A percentile compares a stretch with the other conserved stretches of the same genome.
phyloP scores from a whole-genome alignment of 352 stramenopile species.

The Pythium coloratum region DNA sequence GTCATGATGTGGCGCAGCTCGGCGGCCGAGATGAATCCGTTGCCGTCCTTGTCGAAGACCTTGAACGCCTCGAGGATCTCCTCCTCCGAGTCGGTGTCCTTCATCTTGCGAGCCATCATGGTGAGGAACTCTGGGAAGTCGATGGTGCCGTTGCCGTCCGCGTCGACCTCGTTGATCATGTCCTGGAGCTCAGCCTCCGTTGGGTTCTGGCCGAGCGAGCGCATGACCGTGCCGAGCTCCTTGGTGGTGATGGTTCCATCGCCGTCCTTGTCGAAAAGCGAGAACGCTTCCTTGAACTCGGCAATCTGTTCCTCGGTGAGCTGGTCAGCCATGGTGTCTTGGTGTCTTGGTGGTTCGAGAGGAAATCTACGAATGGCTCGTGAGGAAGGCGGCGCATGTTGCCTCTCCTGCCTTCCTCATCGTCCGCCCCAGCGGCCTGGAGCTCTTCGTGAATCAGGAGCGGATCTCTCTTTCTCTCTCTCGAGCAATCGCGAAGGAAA shows the following conservation, averaged over 20 bases:
- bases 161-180: constrained; percentile 99
- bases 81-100: constrained; percentile 98
- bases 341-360: constrained; percentile 28
- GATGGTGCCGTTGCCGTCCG: constrained; percentile 99
- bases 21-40: constrained; percentile 98
- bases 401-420: not conserved
- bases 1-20: constrained; percentile 99
- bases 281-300: constrained; percentile 99
- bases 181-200: constrained; percentile 97
- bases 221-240: constrained; percentile 98
- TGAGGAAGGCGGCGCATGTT: not conserved
- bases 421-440: not conserved
- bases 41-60: constrained; percentile 98
- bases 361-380: constrained; percentile 68
- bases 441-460: constrained; percentile 1
- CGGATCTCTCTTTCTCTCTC: not conserved
- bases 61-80: constrained; percentile 99
- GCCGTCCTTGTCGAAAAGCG: constrained; percentile 99
- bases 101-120: constrained; percentile 99
- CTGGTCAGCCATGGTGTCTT: constrained; percentile 80
- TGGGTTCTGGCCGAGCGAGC: constrained; percentile 97
- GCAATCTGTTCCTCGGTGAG: constrained; percentile 97
- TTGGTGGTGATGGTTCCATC: constrained; percentile 99
- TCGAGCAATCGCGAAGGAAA: not conserved
- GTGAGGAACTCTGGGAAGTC: constrained; percentile 99